Conservation (phyloP, 768 basidiomycete species). For the Calocybe gangraenosa region DNA sequence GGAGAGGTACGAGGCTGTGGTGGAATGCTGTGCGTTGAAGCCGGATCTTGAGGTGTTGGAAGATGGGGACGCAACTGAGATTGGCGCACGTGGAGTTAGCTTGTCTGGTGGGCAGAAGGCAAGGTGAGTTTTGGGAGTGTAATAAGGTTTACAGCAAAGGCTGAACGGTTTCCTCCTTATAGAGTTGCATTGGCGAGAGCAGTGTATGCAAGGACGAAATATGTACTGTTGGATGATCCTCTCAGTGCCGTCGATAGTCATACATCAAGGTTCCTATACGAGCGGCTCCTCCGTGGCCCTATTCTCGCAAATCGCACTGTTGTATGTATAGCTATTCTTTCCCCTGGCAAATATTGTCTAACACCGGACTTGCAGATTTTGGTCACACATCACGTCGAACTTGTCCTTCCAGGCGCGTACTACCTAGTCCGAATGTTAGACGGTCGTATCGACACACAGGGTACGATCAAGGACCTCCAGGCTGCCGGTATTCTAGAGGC, state of each 20-base stretch:
- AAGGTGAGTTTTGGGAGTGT: conserved; percentile 33
- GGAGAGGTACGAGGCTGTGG: conserved; percentile 66
- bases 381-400: conserved; percentile 80
- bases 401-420: conserved; percentile 67
- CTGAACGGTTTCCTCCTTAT: too few relatives aligned
- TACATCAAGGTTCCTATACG: conserved; percentile 59
- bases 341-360: not conserved
- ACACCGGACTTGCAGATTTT: conserved; percentile 36
- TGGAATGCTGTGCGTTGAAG: conserved; percentile 81
- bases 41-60: conserved; percentile 83
- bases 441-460: conserved; percentile 71
- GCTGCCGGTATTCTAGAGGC: conserved; percentile 57
- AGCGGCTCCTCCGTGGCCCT: conserved; percentile 62
- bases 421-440: conserved; percentile 75
- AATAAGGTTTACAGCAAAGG: too few relatives aligned
- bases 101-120: conserved; percentile 84
- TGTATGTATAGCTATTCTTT: conserved; percentile 21
- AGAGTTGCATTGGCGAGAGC: conserved; percentile 83
- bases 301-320: conserved; percentile 68
- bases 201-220: conserved; percentile 67
- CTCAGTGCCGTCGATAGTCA: conserved; percentile 78
- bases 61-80: conserved; percentile 83
- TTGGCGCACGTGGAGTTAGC: conserved; percentile 76
- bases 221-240: conserved; percentile 77
- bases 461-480: conserved; percentile 59